Evolutionary conservation across 208 protist genomes (phyloP), one percentile per base, ranked within the genome.

Genomic region (Phytomonas francai): DNA sequence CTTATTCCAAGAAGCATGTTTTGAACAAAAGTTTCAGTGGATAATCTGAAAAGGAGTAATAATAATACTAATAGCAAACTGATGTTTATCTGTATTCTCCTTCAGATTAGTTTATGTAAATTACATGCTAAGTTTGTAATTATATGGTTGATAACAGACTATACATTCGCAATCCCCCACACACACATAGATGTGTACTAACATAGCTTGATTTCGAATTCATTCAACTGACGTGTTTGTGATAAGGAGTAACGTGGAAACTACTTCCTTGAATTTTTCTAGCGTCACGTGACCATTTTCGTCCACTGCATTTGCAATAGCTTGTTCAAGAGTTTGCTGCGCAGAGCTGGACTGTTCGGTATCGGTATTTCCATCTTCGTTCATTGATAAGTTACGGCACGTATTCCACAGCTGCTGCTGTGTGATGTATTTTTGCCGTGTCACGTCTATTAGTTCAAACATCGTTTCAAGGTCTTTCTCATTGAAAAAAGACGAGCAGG

Each of bases 361-460:
- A n/a, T 45, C 62, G 45, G 68, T 73, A 30, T 81, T 74, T 1
- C 56, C 67, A 2, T 59, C 71, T 11, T 34, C 42, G 56, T 58
- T 39, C 3, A 85, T 87, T 2, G 90, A 79, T 29, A 97, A 74
- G 65, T 97, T 97, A 57, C 78, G 76, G 71, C 85, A 93, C 14
- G 84, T 89, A 76, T 97, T 93, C 36, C 88, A 85, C 59, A 97
- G 80, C 68, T 97, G 92, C 32, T 67, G 65, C 25, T 89, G 77
- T 2, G 92, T 93, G 58, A 97, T 85, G 76, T 77, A 88, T 16
- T 80, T 76, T 79, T 97, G 92, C 61, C 81, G 78, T 0, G 92
- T 95, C 22, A 95, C 86, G 72, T 97, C 92, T 60, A 95, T 94
- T 56, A 95, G 78, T 60, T 95, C 80, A 63, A 95, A 97, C 88